phyloP scores from a whole-genome alignment of 2,329 filamentous ascomycete genomes.

The Botrytis elliptica region DNA sequence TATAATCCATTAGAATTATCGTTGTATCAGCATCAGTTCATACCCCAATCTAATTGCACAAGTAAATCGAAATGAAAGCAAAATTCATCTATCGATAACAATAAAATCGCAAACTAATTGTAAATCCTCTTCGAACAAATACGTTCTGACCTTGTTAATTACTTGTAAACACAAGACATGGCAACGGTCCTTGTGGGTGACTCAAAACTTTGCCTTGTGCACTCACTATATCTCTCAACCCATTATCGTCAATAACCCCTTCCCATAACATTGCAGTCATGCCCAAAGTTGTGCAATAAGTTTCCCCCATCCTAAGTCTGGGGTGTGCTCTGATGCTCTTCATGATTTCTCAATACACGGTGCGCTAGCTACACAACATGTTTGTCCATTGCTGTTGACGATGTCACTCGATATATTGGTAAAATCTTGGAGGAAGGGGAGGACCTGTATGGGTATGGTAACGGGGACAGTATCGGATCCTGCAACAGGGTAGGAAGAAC shows the following conservation, averaged over 20 bases:
- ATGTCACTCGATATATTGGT: not conserved
- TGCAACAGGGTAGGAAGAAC: not conserved
- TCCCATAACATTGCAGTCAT: not conserved
- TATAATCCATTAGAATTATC: not conserved
- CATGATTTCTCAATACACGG: not conserved
- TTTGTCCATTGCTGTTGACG: not conserved
- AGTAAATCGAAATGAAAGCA: not conserved
- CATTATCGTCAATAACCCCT: not conserved
- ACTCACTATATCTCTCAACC: not conserved
- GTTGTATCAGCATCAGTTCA: not conserved
- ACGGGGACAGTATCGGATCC: not conserved
- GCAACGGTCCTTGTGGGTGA: not conserved
- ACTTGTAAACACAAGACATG: not conserved
- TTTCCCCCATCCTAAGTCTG: not conserved
- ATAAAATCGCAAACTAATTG: not conserved
- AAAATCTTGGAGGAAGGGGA: not conserved
- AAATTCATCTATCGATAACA: not conserved
- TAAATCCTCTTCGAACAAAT: not conserved
- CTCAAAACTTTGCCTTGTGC: not conserved
- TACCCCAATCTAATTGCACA: not conserved
- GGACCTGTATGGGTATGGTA: not conserved
- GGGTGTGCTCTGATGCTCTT: not conserved
- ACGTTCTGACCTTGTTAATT: not conserved
- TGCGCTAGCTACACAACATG: not conserved
- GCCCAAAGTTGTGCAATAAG: not conserved